Evolutionary conservation across 1,284 basidiomycete species (phyloP).

Genomic region (Fomitiporia mediterranea): DNA sequence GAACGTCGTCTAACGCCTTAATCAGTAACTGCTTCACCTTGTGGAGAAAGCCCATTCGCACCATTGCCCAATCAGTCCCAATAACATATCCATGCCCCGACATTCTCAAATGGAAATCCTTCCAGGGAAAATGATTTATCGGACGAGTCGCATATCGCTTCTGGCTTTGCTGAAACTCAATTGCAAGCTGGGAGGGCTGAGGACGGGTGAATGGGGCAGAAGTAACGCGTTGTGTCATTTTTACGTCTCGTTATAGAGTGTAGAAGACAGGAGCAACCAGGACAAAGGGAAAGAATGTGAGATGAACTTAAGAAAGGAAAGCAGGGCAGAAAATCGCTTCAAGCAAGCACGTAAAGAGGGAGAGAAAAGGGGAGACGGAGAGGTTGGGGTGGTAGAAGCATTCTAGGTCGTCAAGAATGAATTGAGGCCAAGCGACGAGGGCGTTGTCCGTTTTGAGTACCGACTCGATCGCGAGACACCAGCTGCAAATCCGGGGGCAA

Average conservation of each 20-base stretch:
- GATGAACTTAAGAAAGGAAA: background rate
- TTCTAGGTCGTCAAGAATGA: background rate
- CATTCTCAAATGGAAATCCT: background rate
- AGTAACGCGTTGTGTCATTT: background rate
- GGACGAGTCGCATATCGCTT: background rate
- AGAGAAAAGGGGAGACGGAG: background rate
- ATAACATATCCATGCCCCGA: background rate
- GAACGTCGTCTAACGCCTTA: conserved; percentile 10
- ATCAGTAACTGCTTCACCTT: too few species aligned
- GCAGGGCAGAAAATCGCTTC: too few species aligned
- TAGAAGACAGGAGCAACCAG: background rate
- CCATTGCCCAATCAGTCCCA: conserved; percentile 7
- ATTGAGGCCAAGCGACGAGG: background rate
- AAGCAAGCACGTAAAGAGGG: background rate
- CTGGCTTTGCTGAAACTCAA: background rate
- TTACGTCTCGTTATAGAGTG: background rate
- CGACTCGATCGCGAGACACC: background rate
- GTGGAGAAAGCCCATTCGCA: too few species aligned
- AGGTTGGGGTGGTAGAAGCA: background rate
- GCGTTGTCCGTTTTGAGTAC: conserved; percentile 5
- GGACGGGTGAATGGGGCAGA: background rate
- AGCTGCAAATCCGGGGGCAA: background rate
- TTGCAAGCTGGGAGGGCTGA: background rate
- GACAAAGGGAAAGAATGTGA: background rate
- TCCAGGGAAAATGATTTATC: background rate